A percentile compares a stretch with the other conserved stretches of the same genome.
Evolutionary conservation across 163 green algal species (phyloP).

Genomic region (Scenedesmus sp.): DNA sequence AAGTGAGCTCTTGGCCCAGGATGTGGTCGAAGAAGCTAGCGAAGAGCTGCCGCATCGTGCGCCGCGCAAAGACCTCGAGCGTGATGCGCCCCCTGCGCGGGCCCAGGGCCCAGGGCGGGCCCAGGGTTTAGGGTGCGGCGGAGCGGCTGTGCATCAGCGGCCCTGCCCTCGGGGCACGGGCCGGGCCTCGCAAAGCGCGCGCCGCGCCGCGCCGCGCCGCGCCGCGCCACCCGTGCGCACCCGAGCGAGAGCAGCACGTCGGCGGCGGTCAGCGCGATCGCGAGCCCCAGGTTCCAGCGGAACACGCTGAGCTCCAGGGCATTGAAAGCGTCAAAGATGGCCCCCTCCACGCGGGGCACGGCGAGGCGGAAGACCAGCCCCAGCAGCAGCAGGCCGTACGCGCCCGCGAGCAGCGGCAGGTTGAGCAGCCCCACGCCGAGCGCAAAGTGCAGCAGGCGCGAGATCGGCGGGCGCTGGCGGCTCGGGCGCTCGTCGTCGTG

Average conservation of each 20-base stretch:
- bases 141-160: too few species aligned
- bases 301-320: slow-evolving; percentile 22
- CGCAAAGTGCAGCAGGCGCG: slow-evolving; percentile 26
- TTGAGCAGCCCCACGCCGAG: slow-evolving; percentile 27
- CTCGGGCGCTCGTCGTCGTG: slow-evolving; percentile 16
- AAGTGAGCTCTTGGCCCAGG: slow-evolving; percentile 43
- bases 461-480: slow-evolving; percentile 28
- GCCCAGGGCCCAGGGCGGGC: too few species aligned
- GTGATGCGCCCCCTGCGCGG: slow-evolving; percentile 8
- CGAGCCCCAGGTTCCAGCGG: slow-evolving; percentile 5
- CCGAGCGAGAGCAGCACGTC: slow-evolving; percentile 3
- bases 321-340: slow-evolving; percentile 49
- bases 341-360: slow-evolving; percentile 33
- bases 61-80: slow-evolving; percentile 14
- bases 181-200: too few species aligned
- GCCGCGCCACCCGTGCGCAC: background rate
- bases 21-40: slow-evolving; percentile 33
- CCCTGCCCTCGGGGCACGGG: too few species aligned
- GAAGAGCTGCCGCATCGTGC: slow-evolving; percentile 16
- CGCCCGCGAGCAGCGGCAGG: slow-evolving; percentile 13
- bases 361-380: slow-evolving; percentile 28
- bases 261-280: slow-evolving; percentile 1
- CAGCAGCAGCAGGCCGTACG: slow-evolving; percentile 41
- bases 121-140: too few species aligned
- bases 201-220: too few species aligned